These are phyloP conservation scores for Leccinum truebloodii DNA, from an alignment of 768 basidiomycete genomes.

Conservation along the genomic window DNA sequence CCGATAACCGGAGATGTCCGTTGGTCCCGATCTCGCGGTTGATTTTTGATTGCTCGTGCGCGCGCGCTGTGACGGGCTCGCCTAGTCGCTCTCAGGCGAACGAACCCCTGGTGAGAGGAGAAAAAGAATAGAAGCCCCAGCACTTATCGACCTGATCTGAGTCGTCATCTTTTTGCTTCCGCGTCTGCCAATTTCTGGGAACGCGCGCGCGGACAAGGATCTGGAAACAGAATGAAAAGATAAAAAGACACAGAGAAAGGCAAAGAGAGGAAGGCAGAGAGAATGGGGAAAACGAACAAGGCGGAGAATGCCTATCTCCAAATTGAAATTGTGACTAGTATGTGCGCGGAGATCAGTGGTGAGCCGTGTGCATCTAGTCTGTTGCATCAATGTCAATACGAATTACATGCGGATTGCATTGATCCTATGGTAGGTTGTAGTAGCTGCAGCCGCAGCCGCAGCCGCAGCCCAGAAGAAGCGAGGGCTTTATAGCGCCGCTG, in stretches of 20 bases:
- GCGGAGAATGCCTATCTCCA: neutral
- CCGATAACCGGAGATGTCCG: neutral
- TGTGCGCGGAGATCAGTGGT: slow-evolving; percentile 15
- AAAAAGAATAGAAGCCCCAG: neutral
- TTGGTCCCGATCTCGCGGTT: neutral
- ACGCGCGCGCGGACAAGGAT: slow-evolving; percentile 11
- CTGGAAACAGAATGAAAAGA: slow-evolving; percentile 1
- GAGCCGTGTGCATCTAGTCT: slow-evolving; percentile 2
- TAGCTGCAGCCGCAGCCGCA: neutral
- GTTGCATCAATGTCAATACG: slow-evolving; percentile 1
- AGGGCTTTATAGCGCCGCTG: neutral
- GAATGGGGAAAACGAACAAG: neutral
- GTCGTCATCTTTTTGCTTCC: neutral
- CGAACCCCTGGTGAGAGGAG: neutral
- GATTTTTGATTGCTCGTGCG: neutral
- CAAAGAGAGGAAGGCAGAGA: neutral
- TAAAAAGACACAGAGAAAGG: neutral
- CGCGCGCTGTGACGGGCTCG: neutral
- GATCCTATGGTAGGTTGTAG: slow-evolving; percentile 17
- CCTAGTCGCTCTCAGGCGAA: neutral
- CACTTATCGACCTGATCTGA: slow-evolving; percentile 7
- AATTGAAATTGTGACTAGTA: slow-evolving; percentile 15
- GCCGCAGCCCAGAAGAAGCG: neutral
- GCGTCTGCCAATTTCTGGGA: neutral
- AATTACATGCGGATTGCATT: slow-evolving; percentile 7